A percentile compares a stretch with the other conserved stretches of the same genome.
phyloP scores from a whole-genome alignment of 345 rosid species.

The Punica granatum region DNA sequence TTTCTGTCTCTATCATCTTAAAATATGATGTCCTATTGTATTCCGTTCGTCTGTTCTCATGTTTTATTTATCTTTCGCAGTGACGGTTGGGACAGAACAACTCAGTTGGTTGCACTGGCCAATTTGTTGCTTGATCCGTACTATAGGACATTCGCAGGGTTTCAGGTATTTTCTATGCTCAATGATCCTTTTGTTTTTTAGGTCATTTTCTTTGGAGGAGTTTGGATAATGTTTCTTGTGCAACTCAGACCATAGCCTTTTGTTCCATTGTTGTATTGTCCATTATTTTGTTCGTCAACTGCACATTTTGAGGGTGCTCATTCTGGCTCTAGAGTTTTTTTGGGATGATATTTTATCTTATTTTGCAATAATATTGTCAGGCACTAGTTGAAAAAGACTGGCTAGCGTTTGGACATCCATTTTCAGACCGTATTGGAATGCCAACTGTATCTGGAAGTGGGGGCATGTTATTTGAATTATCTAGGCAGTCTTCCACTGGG shows the following conservation, averaged over 20 bases:
- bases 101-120: conserved; percentile 91
- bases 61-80: conserved; percentile 23
- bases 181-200: not conserved
- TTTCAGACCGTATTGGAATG: conserved; percentile 92
- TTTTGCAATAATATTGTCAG: conserved; percentile 20
- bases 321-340: not conserved
- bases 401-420: conserved; percentile 99
- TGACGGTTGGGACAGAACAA: conserved; percentile 99
- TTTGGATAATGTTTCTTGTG: not conserved
- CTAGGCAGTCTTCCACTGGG: conserved; percentile 72
- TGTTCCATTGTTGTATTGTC: not conserved
- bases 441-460: conserved; percentile 61
- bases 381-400: conserved; percentile 97
- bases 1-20: too few species aligned
- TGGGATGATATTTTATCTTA: not conserved
- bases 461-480: conserved; percentile 40
- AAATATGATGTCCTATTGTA: too few species aligned
- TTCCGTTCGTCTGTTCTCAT: not conserved
- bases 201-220: not conserved
- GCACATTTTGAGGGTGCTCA: not conserved
- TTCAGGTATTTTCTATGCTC: conserved; percentile 58
- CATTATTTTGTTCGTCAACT: not conserved
- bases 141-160: conserved; percentile 83
- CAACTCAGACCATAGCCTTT: not conserved
- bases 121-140: conserved; percentile 92